A percentile compares a stretch with the other conserved stretches of the same genome.
phyloP scores from a whole-genome alignment of 768 basidiomycete genomes.

The Calvatia gigantea region DNA sequence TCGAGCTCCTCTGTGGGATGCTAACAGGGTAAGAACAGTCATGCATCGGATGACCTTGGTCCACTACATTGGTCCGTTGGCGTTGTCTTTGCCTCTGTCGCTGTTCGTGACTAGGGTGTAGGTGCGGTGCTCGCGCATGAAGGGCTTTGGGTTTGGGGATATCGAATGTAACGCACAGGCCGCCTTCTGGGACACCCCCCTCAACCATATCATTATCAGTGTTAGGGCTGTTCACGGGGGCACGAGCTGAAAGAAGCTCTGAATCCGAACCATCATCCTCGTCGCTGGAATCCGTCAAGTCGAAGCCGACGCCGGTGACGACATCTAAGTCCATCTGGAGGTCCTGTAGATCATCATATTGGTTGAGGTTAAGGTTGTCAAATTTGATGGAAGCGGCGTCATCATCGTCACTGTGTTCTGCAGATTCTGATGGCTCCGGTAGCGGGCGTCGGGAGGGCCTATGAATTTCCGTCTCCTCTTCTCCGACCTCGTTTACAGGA shows the following conservation, averaged over 20 bases:
- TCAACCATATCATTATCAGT: not conserved
- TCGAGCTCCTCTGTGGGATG: not conserved
- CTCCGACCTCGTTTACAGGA: conserved; percentile 38
- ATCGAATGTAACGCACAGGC: conserved; percentile 7
- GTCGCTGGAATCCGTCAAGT: conserved; percentile 11
- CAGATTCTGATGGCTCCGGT: not conserved
- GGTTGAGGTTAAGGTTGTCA: conserved; percentile 3
- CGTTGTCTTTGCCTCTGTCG: conserved; percentile 2
- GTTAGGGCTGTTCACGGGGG: not conserved
- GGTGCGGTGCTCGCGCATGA: not conserved
- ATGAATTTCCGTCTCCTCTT: conserved; percentile 17
- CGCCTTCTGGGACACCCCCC: conserved; percentile 2
- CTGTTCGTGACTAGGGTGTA: not conserved
- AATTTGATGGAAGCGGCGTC: conserved; percentile 2
- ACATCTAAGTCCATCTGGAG: conserved; percentile 10
- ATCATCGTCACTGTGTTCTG: conserved; percentile 19
- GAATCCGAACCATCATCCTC: conserved; percentile 1
- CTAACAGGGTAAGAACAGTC: not conserved
- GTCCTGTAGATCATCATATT: conserved; percentile 12
- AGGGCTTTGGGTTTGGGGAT: conserved; percentile 4
- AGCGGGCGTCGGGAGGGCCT: not conserved
- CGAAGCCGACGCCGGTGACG: conserved; percentile 7
- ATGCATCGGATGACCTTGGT: conserved; percentile 6
- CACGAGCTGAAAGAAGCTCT: not conserved
- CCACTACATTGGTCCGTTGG: not conserved